Evolutionary conservation across 2,329 filamentous ascomycete genomes (phyloP), one percentile per base, ranked within the genome.

Genomic region (Chaetomium olivaceum): DNA sequence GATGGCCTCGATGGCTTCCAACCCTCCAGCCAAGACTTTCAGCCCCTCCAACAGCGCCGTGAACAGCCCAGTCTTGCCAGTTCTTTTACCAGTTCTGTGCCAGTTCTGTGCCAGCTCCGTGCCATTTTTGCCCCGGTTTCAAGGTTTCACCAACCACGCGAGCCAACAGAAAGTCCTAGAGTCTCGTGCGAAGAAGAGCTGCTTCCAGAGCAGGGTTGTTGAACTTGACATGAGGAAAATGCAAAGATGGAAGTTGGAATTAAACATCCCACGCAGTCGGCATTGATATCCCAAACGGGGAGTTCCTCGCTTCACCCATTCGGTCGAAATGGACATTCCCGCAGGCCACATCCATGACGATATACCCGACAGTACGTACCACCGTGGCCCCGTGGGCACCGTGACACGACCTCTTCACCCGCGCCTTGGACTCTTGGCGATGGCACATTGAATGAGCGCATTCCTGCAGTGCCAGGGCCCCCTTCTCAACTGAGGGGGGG

Each of bases 351-450:
- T 31, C 23, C n/a, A 19, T 43, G 39, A 43, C 39, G 4, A 43
- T 7, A 43, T 7, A 43, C 16, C 39, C 6, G 27, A 6, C 27
- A 29, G n/a, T n/a, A n/a, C n/a, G n/a, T 29, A 29, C 27, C 27
- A 29, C 39, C 16, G 39, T 43, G 39, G 16, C 39, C 19, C 39
- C 16, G 16, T 19, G 16, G 39, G 16, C 39, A 43, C 39, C 16
- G 16, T 19, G 16, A 43, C 16, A 52, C 14, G 6, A 23, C 21
- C 31, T 31, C 50, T 29, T 12, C 33, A 46, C 12, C 57, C 36
- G 27, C 4, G 50, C 55, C 62, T 64, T 61, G 63, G 46, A 4
- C 43, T 58, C 61, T 63, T 63, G 61, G 61, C 61, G 29, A 55
- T 12, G 16, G 54, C 12, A 43, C 58, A 58, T 59, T 48, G 33